Evolutionary conservation across 2,329 filamentous ascomycete genomes (phyloP).

Genomic region (Seiridium unicorne): DNA sequence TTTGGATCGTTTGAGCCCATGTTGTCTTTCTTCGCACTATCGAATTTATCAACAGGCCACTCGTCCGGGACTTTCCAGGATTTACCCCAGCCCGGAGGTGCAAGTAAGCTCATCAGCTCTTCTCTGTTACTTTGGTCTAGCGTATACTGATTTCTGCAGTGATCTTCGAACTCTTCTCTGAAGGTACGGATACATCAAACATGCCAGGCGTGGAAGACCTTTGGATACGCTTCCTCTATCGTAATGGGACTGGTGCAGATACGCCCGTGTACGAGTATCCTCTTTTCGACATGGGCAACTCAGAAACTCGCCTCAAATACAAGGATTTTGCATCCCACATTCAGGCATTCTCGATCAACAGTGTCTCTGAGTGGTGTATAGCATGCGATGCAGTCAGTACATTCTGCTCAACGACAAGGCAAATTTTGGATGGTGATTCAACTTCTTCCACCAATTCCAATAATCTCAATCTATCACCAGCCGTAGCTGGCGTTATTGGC

Average conservation of each 20-base stretch:
- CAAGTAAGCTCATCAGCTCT: slow-evolving; percentile 29
- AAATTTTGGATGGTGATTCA: neutral
- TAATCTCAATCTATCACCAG: slow-evolving; percentile 27
- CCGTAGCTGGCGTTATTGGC: slow-evolving; percentile 46
- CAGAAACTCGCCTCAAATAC: slow-evolving; percentile 34
- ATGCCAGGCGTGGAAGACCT: slow-evolving; percentile 37
- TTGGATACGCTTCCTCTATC: slow-evolving; percentile 56
- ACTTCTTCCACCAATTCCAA: neutral
- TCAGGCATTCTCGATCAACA: slow-evolving; percentile 30
- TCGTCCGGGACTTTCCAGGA: slow-evolving; percentile 49
- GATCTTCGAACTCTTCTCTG: slow-evolving; percentile 64
- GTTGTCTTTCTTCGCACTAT: slow-evolving; percentile 52
- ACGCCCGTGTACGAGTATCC: slow-evolving; percentile 33
- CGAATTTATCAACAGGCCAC: slow-evolving; percentile 40
- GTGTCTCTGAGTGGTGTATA: slow-evolving; percentile 40
- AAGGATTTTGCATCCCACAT: slow-evolving; percentile 36
- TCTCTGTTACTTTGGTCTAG: no score
- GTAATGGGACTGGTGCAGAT: slow-evolving; percentile 40
- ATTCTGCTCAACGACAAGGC: slow-evolving; percentile 33
- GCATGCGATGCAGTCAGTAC: slow-evolving; percentile 34
- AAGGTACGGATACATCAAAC: slow-evolving; percentile 14
- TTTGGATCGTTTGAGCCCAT: slow-evolving; percentile 56
- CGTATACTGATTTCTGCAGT: slow-evolving; percentile 32
- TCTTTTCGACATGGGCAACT: slow-evolving; percentile 37
- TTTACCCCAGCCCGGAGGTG: slow-evolving; percentile 67